Base-by-base conservation (phyloP, 129 eudicot genomes). In the Logfia minima region DNA sequence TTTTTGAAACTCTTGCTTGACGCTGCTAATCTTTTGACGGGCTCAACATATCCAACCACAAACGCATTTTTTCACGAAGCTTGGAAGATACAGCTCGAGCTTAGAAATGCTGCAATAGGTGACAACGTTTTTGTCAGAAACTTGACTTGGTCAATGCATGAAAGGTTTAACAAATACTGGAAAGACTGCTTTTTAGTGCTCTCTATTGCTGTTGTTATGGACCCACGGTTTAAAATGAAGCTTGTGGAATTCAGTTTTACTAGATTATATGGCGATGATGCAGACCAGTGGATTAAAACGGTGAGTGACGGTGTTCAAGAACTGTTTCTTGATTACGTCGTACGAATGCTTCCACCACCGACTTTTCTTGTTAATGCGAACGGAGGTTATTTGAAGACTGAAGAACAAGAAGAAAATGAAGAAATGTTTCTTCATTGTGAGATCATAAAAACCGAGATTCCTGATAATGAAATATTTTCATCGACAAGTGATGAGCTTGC, bases 171-270 rank as follows among this genome's bases (percentile, higher is more conserved):
- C 32, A 68, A 66, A 21, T 91, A 86, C 75, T 94, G 99, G 99
- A 86, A 84, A 13, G 90, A 88, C 35, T 86, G 88, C 55, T 80
- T 51, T 69, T 75, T 87, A 16, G 86, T 87, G 41, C 70, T 91
- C 28, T 89, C 96, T 0, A 79, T 84, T 66, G 92, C 99, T 24
- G 94, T 83, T 18, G 88, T 82, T 66, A 83, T 94, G 99, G 99
- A 94, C 68, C 99, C 99, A 0, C 86, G 97, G 52, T 87, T 75
- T 76, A 94, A 94, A 72, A 83, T 91, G 90, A 82, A 82, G 85
- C 82, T 87, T 9, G 88, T 94, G 45, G 89, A 87, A 4, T 81
- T 79, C 76, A 75, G 82, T 80, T 87, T 87, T 56, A 4, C 69
- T 39, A 89, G 84, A 67, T 82, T 94, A 6, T 94, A 85, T 5